Conservation (phyloP, 768 basidiomycete genomes). For the Serpula lacrymans region DNA sequence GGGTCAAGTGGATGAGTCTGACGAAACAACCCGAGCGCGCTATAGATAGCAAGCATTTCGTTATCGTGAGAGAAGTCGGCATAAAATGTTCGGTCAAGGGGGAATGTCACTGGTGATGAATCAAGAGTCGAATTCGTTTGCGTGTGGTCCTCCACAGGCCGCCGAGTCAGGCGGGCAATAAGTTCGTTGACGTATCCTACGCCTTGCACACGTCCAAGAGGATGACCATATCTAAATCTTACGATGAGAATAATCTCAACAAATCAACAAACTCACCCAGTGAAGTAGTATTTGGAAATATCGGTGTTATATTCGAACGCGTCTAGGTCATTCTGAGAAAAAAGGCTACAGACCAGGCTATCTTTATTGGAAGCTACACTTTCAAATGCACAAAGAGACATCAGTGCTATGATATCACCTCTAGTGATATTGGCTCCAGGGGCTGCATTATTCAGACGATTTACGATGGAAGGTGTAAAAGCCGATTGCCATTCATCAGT, state of each 20-base stretch:
- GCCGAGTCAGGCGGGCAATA: conserved; percentile 66
- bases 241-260: neutral
- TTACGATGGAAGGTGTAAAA: conserved; percentile 52
- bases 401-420: conserved; percentile 53
- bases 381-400: conserved; percentile 76
- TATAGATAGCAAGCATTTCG: conserved; percentile 70
- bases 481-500: conserved; percentile 46
- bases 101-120: conserved; percentile 61
- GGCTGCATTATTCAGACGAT: conserved; percentile 54
- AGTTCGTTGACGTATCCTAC: conserved; percentile 88
- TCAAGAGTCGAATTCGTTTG: conserved; percentile 78
- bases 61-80: conserved; percentile 87
- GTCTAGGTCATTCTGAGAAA: conserved; percentile 55
- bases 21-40: conserved; percentile 51
- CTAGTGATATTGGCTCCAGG: conserved; percentile 58
- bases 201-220: conserved; percentile 69
- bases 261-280: conserved; percentile 48
- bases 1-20: conserved; percentile 24
- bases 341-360: conserved; percentile 69
- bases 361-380: conserved; percentile 44
- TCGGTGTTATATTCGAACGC: conserved; percentile 67
- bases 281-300: conserved; percentile 71
- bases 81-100: conserved; percentile 60
- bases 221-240: conserved; percentile 55
- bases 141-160: conserved; percentile 62